A percentile compares a stretch with the other conserved stretches of the same genome.
phyloP scores from a whole-genome alignment of 169 alveolate genomes.

The Plasmodium reichenowi region DNA sequence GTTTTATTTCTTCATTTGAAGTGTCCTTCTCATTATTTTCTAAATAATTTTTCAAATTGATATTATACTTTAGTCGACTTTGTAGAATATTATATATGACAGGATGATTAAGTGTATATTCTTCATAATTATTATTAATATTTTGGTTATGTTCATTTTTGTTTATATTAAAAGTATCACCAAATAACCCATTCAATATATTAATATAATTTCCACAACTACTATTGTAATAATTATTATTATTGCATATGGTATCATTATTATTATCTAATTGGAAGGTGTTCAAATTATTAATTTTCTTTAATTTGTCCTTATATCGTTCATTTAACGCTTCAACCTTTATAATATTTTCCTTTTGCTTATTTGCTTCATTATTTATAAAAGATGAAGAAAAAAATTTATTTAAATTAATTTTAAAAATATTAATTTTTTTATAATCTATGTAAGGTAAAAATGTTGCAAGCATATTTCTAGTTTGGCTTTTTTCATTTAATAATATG shows the following conservation, averaged over 20 bases:
- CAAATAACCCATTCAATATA: no score
- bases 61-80: conserved; percentile 43
- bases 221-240: no score
- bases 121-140: neutral
- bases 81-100: conserved; percentile 40
- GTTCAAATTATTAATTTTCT: no score
- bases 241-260: no score
- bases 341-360: no score
- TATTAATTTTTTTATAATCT: conserved; percentile 22
- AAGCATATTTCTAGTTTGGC: conserved; percentile 11
- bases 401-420: conserved; percentile 39
- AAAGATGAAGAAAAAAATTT: neutral
- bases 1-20: conserved; percentile 31
- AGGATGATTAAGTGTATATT: conserved; percentile 5
- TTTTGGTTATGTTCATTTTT: neutral
- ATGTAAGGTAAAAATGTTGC: conserved; percentile 15
- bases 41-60: conserved; percentile 42
- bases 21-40: conserved; percentile 4
- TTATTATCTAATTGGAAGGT: no score
- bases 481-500: conserved; percentile 6
- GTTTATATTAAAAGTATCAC: neutral
- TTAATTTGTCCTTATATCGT: no score
- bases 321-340: no score
- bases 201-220: no score
- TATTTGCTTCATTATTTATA: no score